Conservation (phyloP, 148 eudicot genomes). For the Nyssa sinensis region DNA sequence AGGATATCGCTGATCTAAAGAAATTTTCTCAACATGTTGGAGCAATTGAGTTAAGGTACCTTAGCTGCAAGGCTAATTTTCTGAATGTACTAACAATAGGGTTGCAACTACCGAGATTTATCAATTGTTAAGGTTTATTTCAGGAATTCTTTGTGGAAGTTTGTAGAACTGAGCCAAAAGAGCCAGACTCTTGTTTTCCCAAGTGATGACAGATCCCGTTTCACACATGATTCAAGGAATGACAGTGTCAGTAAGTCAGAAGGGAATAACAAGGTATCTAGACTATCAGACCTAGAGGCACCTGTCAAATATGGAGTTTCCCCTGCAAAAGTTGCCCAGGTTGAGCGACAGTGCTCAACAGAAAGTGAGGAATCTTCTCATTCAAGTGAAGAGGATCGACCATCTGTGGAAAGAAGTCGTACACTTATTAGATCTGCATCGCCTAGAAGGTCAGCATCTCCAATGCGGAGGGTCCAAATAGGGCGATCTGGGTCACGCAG, state of each 20-base stretch:
- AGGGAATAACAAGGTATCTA: conserved; percentile 21
- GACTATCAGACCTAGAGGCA: conserved; percentile 29
- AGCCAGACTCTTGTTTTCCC: conserved; percentile 23
- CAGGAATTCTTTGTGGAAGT: conserved; percentile 59
- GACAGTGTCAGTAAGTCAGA: conserved; percentile 31
- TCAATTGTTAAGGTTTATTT: conserved; percentile 16
- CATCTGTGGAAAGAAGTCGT: conserved; percentile 79
- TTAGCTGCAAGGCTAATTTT: not conserved
- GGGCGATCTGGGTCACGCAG: conserved; percentile 89
- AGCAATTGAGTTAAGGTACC: conserved; percentile 58
- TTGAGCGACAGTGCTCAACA: conserved; percentile 67
- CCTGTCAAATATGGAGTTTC: conserved; percentile 73
- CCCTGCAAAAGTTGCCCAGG: conserved; percentile 85
- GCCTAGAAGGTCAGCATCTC: conserved; percentile 97
- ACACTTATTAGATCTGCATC: conserved; percentile 71
- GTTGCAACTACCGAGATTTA: not conserved
- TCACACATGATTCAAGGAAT: conserved; percentile 27
- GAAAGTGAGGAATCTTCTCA: conserved; percentile 63
- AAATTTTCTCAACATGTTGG: conserved; percentile 71
- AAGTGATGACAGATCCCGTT: conserved; percentile 21
- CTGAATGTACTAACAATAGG: not conserved
- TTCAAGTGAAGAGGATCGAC: conserved; percentile 73
- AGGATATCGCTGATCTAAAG: conserved; percentile 52
- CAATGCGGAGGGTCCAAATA: conserved; percentile 91
- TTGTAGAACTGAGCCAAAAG: conserved; percentile 44